phyloP scores from a whole-genome alignment of 2,329 filamentous ascomycete genomes.

The Fusarium brevicatenulatum region DNA sequence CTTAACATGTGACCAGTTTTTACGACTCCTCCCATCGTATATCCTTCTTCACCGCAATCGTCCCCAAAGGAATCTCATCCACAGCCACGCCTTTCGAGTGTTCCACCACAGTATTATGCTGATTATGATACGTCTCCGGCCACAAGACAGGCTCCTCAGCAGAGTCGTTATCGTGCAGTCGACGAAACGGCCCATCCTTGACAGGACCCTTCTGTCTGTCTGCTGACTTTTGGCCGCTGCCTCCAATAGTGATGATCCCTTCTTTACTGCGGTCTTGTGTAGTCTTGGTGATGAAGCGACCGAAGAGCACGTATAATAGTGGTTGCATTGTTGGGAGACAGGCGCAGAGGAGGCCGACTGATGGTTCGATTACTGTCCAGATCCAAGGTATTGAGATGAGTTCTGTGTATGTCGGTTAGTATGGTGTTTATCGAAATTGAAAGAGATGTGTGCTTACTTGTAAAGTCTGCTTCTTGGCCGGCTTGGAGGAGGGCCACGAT shows the following conservation, averaged over 20 bases:
- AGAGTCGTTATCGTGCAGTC: constrained; percentile 3
- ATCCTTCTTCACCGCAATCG: neutral
- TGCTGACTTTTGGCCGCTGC: neutral
- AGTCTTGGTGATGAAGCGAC: neutral
- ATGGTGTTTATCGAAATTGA: rapidly evolving
- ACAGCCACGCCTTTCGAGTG: neutral
- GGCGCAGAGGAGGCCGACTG: neutral
- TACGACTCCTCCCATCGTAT: neutral
- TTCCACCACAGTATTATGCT: neutral
- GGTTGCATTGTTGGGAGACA: constrained; percentile 7
- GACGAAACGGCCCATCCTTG: neutral
- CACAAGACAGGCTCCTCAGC: constrained; percentile 12
- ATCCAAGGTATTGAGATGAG: constrained; percentile 3
- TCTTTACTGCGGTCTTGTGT: neutral
- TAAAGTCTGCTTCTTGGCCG: neutral
- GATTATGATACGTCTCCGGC: constrained; percentile 1
- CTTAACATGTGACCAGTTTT: no score
- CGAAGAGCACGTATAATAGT: neutral
- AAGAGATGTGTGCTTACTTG: rapidly evolving
- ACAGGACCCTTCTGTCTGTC: neutral
- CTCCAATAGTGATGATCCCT: neutral
- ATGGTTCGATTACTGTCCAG: constrained; percentile 5
- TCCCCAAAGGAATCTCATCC: neutral
- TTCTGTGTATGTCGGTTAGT: neutral
- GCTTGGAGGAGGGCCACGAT: neutral